Base-by-base conservation (phyloP, 1,139 yeast genomes). In the Zygoascus hellenicus region DNA sequence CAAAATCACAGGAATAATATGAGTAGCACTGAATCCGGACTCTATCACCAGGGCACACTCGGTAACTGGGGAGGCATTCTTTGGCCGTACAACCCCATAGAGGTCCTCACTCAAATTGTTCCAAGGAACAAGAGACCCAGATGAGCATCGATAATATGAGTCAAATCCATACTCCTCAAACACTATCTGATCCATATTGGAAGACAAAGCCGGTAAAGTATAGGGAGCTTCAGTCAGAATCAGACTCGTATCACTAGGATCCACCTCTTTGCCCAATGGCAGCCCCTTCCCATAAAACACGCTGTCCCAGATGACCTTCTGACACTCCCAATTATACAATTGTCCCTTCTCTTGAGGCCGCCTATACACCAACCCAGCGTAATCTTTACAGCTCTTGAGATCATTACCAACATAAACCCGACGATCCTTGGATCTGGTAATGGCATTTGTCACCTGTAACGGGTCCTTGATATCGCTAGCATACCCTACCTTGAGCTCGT, bases 251-350 rank as follows among this genome's bases (percentile, higher is more conserved):
- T 70, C 74, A 11, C 66, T 52, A 2, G 81, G 72, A 48, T 78
- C 81, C 11, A 51, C 51, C 9, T 51, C 51, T 15, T 46, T 43
- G 2, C 52, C 51, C n/a, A 58, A 48, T 50, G 67, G 60, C 19
- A 62, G 58, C 15, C 65, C 62, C 63, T 69, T 67, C 34, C 69
- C 69, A 56, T 66, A 69, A 56, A 83, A 67, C 62, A 86, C 75
- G 54, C 83, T 78, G 63, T 94, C 97, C 98, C 98, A 94, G 2
- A 94, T 77, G n/a, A 85, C 84, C 60, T 84, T 85, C 62, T 94
- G 90, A 1, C 87, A 70, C 54, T 88, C 96, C 98, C 98, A 94
- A 35, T 94, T 87, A 0, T 83, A 80, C 47, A 94, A 68, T 59
- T 90, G 95, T 13, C 97, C 74, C 56, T 83, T 81, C 54, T 89